Evolutionary conservation across 2,329 filamentous ascomycete genomes (phyloP), one percentile per base, ranked within the genome.

Genomic region (Penicillium sp.): DNA sequence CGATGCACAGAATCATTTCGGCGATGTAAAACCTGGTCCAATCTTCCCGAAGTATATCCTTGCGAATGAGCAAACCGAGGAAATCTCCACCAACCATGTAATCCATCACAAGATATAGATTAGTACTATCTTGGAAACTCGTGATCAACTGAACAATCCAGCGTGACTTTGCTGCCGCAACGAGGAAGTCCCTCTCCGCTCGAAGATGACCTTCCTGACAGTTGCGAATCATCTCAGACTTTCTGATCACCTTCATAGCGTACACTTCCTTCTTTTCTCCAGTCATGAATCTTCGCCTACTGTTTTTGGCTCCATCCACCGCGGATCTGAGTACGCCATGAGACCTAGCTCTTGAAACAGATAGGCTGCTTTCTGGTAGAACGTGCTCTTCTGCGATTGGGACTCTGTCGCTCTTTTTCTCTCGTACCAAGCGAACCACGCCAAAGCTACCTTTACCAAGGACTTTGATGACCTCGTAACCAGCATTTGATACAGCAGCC

Each of bases 41-140:
- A 0, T 81, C 77, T 70, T 97, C 94, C 50, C 85, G 85, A 2
- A 99, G 79, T 2, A 89, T 83, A 56, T 94, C 91, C 66, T 95
- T 89, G 15, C 92, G 85, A 50, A 96, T 88, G 15, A 99, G 76
- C 0, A 96, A 74, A 1, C 89, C 89, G 0, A 99, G 79, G 61
- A 99, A 97, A 69, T 99, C 93, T 0, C 94, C 93, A 0, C 93
- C 94, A 2, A 95, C 87, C 90, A 96, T 96, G 68, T 95, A 99
- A 54, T 97, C 92, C 91, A 97, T 96, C 47, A 96, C 88, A 6
- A 99, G 83, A 65, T 97, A 97, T 6, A 99, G 79, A 62, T 89
- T 90, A 39, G 83, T 81, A 33, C 82, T 77, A 68, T 97, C 94
- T 70, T 97, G 90, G 60, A 97, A 97, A 65, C 90, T 94, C 45